These are phyloP conservation scores for Stereocaulon alpinum DNA, from an alignment of 495 filamentous ascomycete species.

Conservation along the genomic window DNA sequence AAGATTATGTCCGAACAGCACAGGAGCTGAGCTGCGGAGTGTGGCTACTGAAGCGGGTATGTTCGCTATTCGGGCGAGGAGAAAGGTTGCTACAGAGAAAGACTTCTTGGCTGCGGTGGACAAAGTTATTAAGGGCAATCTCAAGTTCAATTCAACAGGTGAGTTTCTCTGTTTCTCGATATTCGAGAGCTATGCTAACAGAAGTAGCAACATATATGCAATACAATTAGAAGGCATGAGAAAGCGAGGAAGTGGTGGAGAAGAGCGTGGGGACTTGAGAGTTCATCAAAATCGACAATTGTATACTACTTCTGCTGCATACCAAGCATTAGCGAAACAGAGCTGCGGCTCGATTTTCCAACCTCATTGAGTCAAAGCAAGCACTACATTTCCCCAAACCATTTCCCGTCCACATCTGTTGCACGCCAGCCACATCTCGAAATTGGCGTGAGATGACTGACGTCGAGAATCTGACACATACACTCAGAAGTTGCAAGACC, in stretches of 20 bases:
- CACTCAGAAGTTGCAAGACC: no score
- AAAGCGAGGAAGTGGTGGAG: not conserved
- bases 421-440: no score
- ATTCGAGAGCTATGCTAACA: not conserved
- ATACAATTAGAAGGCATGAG: slow-evolving; percentile 60
- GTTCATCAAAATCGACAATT: not conserved
- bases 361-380: no score
- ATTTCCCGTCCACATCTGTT: no score
- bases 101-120: slow-evolving; percentile 96
- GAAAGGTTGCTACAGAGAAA: slow-evolving; percentile 99
- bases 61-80: slow-evolving; percentile 92
- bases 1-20: slow-evolving; percentile 90
- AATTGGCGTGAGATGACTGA: no score
- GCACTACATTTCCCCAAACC: no score
- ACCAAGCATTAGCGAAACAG: no score
- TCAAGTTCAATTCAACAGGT: slow-evolving; percentile 94
- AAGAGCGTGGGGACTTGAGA: not conserved
- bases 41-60: slow-evolving; percentile 99
- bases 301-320: not conserved
- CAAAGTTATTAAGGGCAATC: slow-evolving; percentile 98
- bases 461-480: no score
- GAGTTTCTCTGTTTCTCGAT: not conserved
- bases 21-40: slow-evolving; percentile 85
- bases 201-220: slow-evolving; percentile 84
- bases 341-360: no score